Percentiles rank a stretch among this genome's conserved stretches.
These are phyloP conservation scores for Nigrospora osmanthi DNA, from an alignment of 2,329 filamentous ascomycete genomes.

Conservation along the genomic window DNA sequence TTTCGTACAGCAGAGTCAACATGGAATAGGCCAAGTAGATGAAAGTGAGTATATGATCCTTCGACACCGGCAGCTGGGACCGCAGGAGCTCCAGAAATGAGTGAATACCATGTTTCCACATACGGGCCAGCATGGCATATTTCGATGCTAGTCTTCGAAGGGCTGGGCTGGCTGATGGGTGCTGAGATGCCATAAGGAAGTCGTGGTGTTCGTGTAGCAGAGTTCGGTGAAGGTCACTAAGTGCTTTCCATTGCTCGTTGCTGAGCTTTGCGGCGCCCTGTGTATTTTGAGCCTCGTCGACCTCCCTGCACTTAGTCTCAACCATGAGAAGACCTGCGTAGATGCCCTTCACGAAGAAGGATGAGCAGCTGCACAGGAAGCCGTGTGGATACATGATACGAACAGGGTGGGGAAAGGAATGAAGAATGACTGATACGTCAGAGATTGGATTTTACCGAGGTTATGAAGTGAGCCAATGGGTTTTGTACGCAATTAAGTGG, in stretches of 20 bases:
- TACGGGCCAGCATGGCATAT: conserved; percentile 83
- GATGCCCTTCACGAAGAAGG: conserved; percentile 76
- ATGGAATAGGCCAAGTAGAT: conserved; percentile 89
- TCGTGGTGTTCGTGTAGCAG: conserved; percentile 77
- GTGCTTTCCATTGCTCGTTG: conserved; percentile 71
- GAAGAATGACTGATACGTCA: no score
- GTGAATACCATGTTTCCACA: conserved; percentile 93
- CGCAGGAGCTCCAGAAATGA: conserved; percentile 71
- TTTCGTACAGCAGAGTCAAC: no score
- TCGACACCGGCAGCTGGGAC: conserved; percentile 63
- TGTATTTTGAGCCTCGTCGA: conserved; percentile 51
- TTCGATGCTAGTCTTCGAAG: conserved; percentile 65
- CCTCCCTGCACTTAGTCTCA: conserved; percentile 78
- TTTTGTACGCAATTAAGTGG: no score
- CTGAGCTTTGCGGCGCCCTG: conserved; percentile 35
- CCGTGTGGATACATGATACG: no score
- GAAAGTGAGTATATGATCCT: conserved; percentile 87
- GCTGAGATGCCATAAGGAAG: conserved; percentile 80
- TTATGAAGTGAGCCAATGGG: no score
- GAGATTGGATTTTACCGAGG: no score
- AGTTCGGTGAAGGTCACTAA: conserved; percentile 75
- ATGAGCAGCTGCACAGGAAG: no score
- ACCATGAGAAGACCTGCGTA: conserved; percentile 81
- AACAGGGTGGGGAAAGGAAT: no score
- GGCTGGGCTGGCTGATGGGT: conserved; percentile 66